These are phyloP conservation scores for Trapa bicornis DNA, from an alignment of 345 rosid species.

Conservation along the genomic window DNA sequence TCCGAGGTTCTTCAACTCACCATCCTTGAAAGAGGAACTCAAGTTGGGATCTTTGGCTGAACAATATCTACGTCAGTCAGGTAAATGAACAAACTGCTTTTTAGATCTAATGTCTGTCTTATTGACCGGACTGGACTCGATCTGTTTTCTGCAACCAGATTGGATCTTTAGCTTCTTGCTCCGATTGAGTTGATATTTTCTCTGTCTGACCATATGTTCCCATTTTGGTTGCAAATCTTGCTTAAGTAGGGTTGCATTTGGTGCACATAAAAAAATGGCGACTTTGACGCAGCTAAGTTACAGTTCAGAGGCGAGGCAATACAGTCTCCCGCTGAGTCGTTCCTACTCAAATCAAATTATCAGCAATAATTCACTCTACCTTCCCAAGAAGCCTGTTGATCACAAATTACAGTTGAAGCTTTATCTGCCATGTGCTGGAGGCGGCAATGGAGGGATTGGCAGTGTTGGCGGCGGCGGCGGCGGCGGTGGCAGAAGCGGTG, in stretches of 20 bases:
- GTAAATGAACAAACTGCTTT: not conserved
- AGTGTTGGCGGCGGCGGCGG: conserved; percentile 13
- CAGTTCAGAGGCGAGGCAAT: conserved; percentile 17
- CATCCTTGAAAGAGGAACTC: not conserved
- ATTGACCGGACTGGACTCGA: not conserved
- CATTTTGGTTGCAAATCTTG: not conserved
- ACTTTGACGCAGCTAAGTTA: conserved; percentile 24
- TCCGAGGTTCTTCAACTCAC: not conserved
- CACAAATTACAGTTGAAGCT: conserved; percentile 9
- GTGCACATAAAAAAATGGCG: conserved; percentile 18
- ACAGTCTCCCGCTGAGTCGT: conserved; percentile 11
- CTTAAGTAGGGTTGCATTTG: conserved; percentile 4
- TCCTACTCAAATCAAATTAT: conserved; percentile 14
- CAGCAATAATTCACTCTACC: conserved; percentile 8
- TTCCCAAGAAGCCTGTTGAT: conserved; percentile 1
- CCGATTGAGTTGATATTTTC: not conserved
- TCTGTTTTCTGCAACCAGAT: not conserved
- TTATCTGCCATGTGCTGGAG: conserved; percentile 22
- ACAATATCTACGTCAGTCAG: not conserved
- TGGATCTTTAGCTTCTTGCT: not conserved
- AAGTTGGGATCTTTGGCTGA: not conserved
- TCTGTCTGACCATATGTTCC: not conserved
- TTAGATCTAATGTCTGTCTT: not conserved
- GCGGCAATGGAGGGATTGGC: conserved; percentile 26
- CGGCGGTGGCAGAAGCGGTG: conserved; percentile 8